These are phyloP conservation scores for Plasmodium sp. DNA, from an alignment of 169 alveolate genomes.

Conservation along the genomic window DNA sequence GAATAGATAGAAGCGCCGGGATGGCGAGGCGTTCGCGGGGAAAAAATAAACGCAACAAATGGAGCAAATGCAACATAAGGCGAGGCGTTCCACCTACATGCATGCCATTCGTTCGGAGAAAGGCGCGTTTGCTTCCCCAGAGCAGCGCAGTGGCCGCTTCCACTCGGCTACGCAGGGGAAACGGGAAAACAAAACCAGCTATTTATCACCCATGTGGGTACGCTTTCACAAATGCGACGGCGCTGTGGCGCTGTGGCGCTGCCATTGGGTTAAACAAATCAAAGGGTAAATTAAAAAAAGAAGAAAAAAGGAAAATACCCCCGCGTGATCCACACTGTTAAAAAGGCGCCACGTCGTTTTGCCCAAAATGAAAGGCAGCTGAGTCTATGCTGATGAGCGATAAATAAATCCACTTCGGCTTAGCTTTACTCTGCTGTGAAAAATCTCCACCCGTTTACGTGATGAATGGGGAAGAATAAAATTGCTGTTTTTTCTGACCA, in stretches of 20 bases:
- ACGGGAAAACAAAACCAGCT: background rate
- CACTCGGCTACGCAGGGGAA: background rate
- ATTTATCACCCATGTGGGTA: background rate
- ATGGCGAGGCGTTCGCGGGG: background rate
- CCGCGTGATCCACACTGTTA: background rate
- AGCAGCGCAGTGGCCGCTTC: background rate
- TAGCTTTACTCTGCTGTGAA: background rate
- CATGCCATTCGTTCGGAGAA: background rate
- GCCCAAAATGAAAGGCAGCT: background rate
- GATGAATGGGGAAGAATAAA: background rate
- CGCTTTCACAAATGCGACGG: background rate
- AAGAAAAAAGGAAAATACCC: background rate
- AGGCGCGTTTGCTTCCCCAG: background rate
- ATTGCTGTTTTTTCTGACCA: background rate
- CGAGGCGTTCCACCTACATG: background rate
- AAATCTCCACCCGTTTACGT: background rate
- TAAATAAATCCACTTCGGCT: background rate
- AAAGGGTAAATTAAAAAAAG: background rate
- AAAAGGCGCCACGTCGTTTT: background rate
- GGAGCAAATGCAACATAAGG: background rate
- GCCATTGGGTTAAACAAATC: background rate
- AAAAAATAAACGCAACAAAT: too few relatives aligned
- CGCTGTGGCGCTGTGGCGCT: background rate
- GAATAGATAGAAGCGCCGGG: background rate
- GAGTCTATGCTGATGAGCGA: background rate